phyloP scores from a whole-genome alignment of 306 rosid species.

The Dalbergia cultrata region DNA sequence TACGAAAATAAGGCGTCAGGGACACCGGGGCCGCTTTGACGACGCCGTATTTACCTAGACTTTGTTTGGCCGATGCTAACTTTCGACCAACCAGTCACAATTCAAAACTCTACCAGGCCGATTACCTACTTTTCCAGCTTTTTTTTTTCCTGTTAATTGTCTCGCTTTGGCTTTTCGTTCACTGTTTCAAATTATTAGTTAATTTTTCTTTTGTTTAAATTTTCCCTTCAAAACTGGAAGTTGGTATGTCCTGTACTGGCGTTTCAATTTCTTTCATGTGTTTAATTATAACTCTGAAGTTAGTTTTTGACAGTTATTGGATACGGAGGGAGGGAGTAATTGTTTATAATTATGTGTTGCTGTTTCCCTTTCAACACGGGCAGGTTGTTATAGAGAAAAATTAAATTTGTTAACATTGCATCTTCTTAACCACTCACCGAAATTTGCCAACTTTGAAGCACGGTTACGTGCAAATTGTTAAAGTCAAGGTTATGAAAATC shows the following conservation, averaged over 20 bases:
- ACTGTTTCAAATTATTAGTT: neutral
- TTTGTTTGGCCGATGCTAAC: slow-evolving; percentile 51
- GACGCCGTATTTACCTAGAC: slow-evolving; percentile 80
- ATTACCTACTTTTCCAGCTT: neutral
- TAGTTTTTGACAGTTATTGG: no score
- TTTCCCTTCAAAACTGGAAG: no score
- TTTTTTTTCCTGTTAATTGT: neutral
- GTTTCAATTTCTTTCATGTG: neutral
- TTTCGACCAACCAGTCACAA: slow-evolving; percentile 26
- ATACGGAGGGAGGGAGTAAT: no score
- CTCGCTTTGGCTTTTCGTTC: neutral
- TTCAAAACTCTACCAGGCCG: no score
- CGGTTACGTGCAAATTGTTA: no score
- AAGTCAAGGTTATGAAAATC: no score
- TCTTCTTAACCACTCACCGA: no score
- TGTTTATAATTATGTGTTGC: no score
- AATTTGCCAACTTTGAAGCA: no score
- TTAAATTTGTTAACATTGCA: no score
- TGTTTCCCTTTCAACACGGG: no score
- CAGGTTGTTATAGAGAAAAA: no score
- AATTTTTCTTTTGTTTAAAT: neutral
- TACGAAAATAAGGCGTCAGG: slow-evolving; percentile 59
- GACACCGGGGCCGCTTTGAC: slow-evolving; percentile 28
- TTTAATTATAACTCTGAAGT: neutral
- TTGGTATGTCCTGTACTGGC: neutral